phyloP scores from a whole-genome alignment of 2,329 filamentous ascomycete species.

The Beauveria varroae region DNA sequence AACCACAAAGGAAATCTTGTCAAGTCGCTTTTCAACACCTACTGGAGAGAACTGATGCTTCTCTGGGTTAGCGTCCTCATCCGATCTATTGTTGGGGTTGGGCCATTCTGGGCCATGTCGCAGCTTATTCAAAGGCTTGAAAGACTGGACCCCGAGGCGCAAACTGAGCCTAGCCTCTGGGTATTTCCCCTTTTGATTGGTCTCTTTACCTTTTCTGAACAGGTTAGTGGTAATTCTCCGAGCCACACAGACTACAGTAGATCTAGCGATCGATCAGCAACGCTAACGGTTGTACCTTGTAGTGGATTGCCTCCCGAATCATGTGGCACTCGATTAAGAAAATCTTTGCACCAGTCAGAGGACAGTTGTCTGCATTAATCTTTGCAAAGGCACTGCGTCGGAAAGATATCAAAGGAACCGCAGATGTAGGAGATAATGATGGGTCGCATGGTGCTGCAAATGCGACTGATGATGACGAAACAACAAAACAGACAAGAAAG shows the following conservation, averaged over 20 bases:
- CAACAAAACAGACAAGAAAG: conserved; percentile 21
- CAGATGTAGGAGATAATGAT: conserved; percentile 31
- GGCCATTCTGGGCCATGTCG: conserved; percentile 8
- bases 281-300: conserved; percentile 37
- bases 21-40: background rate
- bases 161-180: background rate
- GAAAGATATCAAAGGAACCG: conserved; percentile 65
- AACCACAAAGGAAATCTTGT: background rate
- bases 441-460: conserved; percentile 16
- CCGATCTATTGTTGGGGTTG: background rate
- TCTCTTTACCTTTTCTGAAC: conserved; percentile 46
- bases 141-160: background rate
- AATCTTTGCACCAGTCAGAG: conserved; percentile 57
- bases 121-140: conserved; percentile 1
- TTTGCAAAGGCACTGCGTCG: conserved; percentile 71
- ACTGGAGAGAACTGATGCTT: background rate
- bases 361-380: conserved; percentile 64
- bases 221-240: conserved; percentile 59
- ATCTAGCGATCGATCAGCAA: conserved; percentile 29
- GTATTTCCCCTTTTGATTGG: conserved; percentile 46
- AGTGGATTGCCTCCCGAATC: conserved; percentile 56
- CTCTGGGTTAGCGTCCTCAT: background rate
- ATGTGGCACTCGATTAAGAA: conserved; percentile 60
- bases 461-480: conserved; percentile 12
- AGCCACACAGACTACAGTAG: conserved; percentile 30